phyloP scores from a whole-genome alignment of 2,329 filamentous ascomycete species.

The Penicillium sp. region DNA sequence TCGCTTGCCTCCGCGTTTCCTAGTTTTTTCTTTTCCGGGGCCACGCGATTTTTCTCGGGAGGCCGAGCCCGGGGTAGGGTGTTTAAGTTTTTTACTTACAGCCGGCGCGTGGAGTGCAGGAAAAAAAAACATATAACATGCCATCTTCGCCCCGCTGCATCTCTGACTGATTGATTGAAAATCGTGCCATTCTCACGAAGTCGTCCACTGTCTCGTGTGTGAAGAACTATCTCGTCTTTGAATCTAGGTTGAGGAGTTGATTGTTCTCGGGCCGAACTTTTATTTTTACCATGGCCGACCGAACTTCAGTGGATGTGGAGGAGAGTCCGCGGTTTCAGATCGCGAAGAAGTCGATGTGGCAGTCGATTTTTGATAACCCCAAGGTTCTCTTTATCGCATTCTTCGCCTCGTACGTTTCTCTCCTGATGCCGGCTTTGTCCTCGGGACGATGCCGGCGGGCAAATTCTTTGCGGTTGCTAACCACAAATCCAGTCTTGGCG shows the following conservation, averaged over 20 bases:
- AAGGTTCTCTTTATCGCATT: constrained; percentile 58
- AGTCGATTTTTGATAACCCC: constrained; percentile 40
- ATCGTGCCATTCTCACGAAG: constrained; percentile 12
- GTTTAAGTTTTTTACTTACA: constrained; percentile 20
- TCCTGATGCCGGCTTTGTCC: constrained; percentile 3
- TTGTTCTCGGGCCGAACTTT: constrained; percentile 1
- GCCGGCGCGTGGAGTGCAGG: neutral
- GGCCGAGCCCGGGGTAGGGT: constrained; percentile 22
- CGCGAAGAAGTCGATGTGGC: constrained; percentile 34
- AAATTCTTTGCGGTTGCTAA: constrained; percentile 6
- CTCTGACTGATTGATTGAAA: constrained; percentile 8
- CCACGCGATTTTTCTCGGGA: constrained; percentile 21
- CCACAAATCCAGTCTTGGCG: constrained; percentile 42
- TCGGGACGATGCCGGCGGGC: too few relatives aligned
- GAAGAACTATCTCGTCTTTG: constrained; percentile 11
- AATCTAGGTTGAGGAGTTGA: neutral
- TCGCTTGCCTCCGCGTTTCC: constrained; percentile 25
- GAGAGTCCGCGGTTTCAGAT: constrained; percentile 24
- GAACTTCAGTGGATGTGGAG: constrained; percentile 25
- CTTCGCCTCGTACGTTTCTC: constrained; percentile 48
- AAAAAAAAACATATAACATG: constrained; percentile 22
- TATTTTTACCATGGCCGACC: constrained; percentile 22
- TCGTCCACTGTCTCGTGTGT: constrained; percentile 1
- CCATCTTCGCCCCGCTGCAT: constrained; percentile 14
- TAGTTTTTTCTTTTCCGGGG: constrained; percentile 17